phyloP scores from a whole-genome alignment of 805 yeast species.

The Suhomyces tanzawaensis region DNA sequence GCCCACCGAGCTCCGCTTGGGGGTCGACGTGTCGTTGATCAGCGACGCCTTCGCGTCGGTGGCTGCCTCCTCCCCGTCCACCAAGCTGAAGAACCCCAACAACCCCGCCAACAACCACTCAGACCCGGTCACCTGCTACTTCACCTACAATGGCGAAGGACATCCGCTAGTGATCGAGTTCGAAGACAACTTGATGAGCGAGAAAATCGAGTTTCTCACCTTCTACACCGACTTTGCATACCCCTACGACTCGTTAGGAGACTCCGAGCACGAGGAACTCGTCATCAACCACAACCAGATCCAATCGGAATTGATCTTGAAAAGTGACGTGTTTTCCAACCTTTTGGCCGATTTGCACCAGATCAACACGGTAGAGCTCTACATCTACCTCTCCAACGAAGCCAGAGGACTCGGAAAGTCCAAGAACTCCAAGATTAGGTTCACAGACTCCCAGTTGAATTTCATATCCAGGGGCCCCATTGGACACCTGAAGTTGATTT shows the following conservation, averaged over 20 bases:
- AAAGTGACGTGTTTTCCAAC: conserved; percentile 37
- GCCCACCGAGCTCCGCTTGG: conserved; percentile 20
- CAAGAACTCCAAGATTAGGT: conserved; percentile 4
- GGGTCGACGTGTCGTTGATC: conserved; percentile 36
- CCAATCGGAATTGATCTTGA: conserved; percentile 35
- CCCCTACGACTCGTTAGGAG: conserved; percentile 20
- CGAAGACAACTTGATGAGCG: conserved; percentile 40
- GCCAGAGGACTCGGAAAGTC: conserved; percentile 7
- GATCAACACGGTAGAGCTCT: conserved; percentile 36
- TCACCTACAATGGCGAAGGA: conserved; percentile 40
- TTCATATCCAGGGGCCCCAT: conserved; percentile 72
- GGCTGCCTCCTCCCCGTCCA: conserved; percentile 9
- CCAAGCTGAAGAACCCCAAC: conserved; percentile 18
- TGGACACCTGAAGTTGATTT: conserved; percentile 63
- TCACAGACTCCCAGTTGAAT: conserved; percentile 38
- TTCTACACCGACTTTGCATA: conserved; percentile 28
- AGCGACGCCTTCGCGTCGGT: conserved; percentile 37
- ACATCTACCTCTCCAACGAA: conserved; percentile 28
- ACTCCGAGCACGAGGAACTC: conserved; percentile 17
- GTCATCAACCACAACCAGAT: conserved; percentile 29
- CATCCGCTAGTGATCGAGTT: conserved; percentile 39
- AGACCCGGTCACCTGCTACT: conserved; percentile 31
- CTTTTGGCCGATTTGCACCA: conserved; percentile 35
- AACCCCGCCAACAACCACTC: conserved; percentile 1
- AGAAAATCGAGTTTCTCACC: conserved; percentile 41